A percentile compares a stretch with the other conserved stretches of the same genome.
phyloP scores from a whole-genome alignment of 352 stramenopile genomes.

The Pythium brachiatum region DNA sequence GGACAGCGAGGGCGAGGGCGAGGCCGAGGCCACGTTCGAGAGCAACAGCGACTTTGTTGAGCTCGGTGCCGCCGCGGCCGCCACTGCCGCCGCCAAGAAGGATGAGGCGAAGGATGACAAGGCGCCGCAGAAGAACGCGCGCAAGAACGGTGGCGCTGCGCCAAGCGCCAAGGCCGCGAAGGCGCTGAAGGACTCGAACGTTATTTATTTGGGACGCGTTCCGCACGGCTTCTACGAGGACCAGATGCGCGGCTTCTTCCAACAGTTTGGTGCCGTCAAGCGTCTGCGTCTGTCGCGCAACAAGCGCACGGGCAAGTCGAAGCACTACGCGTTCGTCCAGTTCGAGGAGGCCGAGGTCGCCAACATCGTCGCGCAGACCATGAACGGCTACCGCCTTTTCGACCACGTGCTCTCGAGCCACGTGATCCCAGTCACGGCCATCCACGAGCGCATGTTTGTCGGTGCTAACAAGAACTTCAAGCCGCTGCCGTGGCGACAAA shows the following conservation, averaged over 20 bases:
- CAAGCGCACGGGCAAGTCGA: conserved; percentile 92
- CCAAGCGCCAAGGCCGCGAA: conserved; percentile 21
- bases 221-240: conserved; percentile 96
- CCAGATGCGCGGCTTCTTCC: conserved; percentile 94
- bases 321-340: conserved; percentile 96
- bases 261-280: conserved; percentile 94
- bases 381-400: conserved; percentile 95
- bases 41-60: conserved; percentile 50
- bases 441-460: conserved; percentile 88
- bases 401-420: conserved; percentile 94
- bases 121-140: conserved; percentile 32
- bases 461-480: conserved; percentile 85
- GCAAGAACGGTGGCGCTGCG: conserved; percentile 20
- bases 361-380: conserved; percentile 91
- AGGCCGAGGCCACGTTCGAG: conserved; percentile 36
- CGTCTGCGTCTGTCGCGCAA: conserved; percentile 92
- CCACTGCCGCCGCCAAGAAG: conserved; percentile 18
- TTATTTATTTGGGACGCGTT: conserved; percentile 97
- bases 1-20: conserved; percentile 66
- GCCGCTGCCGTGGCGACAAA: conserved; percentile 56
- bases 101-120: conserved; percentile 21
- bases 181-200: conserved; percentile 58
- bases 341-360: conserved; percentile 93
- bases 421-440: conserved; percentile 80
- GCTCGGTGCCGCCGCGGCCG: conserved; percentile 43